phyloP scores from a whole-genome alignment of 352 stramenopile genomes.

The Chloridella minuta region DNA sequence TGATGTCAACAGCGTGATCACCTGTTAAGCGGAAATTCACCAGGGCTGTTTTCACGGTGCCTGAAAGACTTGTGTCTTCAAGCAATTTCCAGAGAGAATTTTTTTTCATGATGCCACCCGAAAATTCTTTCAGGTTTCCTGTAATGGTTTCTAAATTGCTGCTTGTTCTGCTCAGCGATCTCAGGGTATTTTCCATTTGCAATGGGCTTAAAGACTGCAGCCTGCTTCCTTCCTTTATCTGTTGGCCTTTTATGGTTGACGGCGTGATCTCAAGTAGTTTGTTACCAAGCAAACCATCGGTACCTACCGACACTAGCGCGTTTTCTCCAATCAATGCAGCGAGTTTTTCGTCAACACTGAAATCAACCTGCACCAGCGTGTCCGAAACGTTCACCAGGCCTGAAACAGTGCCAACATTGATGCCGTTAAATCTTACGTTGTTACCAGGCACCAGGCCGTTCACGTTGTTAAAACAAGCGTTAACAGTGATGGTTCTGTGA shows the following conservation, averaged over 20 bases:
- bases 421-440: background rate
- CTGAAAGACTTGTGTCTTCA: background rate
- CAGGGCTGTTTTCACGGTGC: background rate
- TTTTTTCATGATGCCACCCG: background rate
- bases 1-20: background rate
- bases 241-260: background rate
- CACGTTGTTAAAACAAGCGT: background rate
- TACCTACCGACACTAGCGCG: background rate
- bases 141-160: background rate
- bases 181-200: background rate
- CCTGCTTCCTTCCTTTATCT: background rate
- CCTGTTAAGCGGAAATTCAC: background rate
- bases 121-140: background rate
- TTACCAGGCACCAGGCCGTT: background rate
- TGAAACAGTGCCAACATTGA: background rate
- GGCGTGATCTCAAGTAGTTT: background rate
- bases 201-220: background rate
- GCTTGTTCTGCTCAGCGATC: background rate
- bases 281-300: background rate
- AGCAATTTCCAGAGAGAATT: background rate
- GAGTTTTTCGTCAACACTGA: background rate
- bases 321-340: background rate
- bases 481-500: background rate
- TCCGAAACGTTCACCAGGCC: background rate
- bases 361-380: background rate